These are phyloP conservation scores for Staphylotrichum tortipilum DNA, from an alignment of 495 filamentous ascomycete species.

Conservation along the genomic window DNA sequence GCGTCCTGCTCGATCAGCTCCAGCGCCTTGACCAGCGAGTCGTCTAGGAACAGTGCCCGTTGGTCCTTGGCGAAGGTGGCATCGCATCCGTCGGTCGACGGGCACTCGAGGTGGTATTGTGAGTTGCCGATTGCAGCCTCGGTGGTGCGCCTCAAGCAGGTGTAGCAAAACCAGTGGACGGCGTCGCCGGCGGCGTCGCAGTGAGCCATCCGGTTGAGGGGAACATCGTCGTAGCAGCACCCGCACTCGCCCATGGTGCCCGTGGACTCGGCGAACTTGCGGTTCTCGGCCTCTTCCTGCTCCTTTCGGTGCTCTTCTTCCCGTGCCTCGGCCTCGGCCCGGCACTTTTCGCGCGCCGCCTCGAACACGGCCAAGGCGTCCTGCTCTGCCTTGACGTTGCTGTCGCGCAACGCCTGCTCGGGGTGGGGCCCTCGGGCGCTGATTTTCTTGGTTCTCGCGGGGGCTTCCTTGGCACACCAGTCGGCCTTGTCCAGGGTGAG, in stretches of 20 bases:
- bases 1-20: conserved; percentile 63
- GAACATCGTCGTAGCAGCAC: conserved; percentile 61
- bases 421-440: background rate
- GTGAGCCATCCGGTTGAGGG: conserved; percentile 57
- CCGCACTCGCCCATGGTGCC: conserved; percentile 52
- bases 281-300: conserved; percentile 37
- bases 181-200: conserved; percentile 52
- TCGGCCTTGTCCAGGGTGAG: conserved; percentile 18
- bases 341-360: conserved; percentile 16
- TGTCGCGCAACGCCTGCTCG: background rate
- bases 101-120: conserved; percentile 50
- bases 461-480: conserved; percentile 3
- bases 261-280: conserved; percentile 35
- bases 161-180: conserved; percentile 54
- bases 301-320: conserved; percentile 23
- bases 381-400: conserved; percentile 3
- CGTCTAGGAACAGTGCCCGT: conserved; percentile 48
- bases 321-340: conserved; percentile 11
- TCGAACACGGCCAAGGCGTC: conserved; percentile 24
- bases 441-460: conserved; percentile 19
- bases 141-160: conserved; percentile 56
- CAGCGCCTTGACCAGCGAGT: conserved; percentile 46
- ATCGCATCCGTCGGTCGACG: conserved; percentile 42
- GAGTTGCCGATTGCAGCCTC: conserved; percentile 56
- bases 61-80: conserved; percentile 38